A percentile compares a stretch with the other conserved stretches of the same genome.
Conservation (phyloP, 164 flowering plant genomes). For the Macadamia integrifolia region DNA sequence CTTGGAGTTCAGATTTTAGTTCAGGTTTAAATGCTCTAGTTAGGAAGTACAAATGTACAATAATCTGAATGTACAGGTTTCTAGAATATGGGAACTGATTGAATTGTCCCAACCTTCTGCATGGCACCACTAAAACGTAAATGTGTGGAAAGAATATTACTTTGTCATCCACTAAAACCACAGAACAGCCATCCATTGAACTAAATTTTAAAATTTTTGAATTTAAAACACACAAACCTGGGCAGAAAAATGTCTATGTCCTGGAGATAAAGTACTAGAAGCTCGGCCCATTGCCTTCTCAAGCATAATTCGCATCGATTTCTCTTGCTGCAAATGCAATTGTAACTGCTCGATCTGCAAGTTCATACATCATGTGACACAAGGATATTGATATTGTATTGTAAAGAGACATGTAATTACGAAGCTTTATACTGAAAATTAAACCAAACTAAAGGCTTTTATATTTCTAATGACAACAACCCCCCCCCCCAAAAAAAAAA, state of each 20-base stretch:
- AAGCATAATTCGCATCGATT: constrained; percentile 64
- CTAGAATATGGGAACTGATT: no score
- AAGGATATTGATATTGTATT: background rate
- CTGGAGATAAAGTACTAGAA: constrained; percentile 87
- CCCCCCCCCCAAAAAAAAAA: no score
- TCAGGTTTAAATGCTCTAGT: no score
- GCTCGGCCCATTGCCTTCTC: constrained; percentile 87
- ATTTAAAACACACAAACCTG: constrained; percentile 38
- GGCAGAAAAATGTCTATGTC: constrained; percentile 77
- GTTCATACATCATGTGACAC: constrained; percentile 4
- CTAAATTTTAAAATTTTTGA: background rate
- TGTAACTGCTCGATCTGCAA: constrained; percentile 79
- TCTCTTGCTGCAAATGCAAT: constrained; percentile 66
- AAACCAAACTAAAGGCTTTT: background rate
- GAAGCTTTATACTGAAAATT: background rate
- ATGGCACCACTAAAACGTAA: background rate
- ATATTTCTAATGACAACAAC: background rate
- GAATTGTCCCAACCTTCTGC: no score
- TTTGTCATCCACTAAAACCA: background rate
- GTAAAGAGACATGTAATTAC: background rate
- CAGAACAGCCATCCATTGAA: background rate
- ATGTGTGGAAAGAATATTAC: background rate
- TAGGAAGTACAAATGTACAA: no score
- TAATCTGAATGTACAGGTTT: no score
- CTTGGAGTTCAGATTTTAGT: no score